These are phyloP conservation scores for Gnomoniopsis smithogilvyi DNA, from an alignment of 2,329 filamentous ascomycete species.

Conservation along the genomic window DNA sequence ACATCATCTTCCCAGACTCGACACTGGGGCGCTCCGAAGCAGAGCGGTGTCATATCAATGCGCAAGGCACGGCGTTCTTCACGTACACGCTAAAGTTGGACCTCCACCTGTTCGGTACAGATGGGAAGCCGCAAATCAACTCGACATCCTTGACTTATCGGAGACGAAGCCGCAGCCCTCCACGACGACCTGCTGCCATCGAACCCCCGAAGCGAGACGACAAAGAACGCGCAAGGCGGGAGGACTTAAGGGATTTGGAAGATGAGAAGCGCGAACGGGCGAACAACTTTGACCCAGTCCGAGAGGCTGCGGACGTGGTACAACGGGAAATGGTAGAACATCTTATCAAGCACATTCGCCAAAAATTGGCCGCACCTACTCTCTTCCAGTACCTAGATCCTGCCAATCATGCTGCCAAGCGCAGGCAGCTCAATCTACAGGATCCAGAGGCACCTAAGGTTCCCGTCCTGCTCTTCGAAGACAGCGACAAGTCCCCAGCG, in stretches of 20 bases:
- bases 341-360: conserved; percentile 83
- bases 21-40: conserved; percentile 75
- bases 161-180: conserved; percentile 34
- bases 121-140: conserved; percentile 28
- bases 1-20: conserved; percentile 82
- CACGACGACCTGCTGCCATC: conserved; percentile 29
- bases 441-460: conserved; percentile 61
- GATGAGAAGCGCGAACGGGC: conserved; percentile 87
- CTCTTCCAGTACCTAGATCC: conserved; percentile 83
- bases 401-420: conserved; percentile 72
- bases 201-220: conserved; percentile 61
- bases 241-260: conserved; percentile 79
- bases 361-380: conserved; percentile 76
- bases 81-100: conserved; percentile 92
- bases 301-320: conserved; percentile 76
- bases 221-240: conserved; percentile 60
- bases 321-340: conserved; percentile 81
- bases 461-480: conserved; percentile 49
- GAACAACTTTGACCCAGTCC: conserved; percentile 84
- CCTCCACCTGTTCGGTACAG: conserved; percentile 49
- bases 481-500: conserved; percentile 58
- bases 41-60: conserved; percentile 73
- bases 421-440: conserved; percentile 73
- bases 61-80: conserved; percentile 81
- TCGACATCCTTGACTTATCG: conserved; percentile 24